A percentile compares a stretch with the other conserved stretches of the same genome.
Evolutionary conservation across 2,329 filamentous ascomycete genomes (phyloP).

Genomic region (Apiospora rasikravindrae): DNA sequence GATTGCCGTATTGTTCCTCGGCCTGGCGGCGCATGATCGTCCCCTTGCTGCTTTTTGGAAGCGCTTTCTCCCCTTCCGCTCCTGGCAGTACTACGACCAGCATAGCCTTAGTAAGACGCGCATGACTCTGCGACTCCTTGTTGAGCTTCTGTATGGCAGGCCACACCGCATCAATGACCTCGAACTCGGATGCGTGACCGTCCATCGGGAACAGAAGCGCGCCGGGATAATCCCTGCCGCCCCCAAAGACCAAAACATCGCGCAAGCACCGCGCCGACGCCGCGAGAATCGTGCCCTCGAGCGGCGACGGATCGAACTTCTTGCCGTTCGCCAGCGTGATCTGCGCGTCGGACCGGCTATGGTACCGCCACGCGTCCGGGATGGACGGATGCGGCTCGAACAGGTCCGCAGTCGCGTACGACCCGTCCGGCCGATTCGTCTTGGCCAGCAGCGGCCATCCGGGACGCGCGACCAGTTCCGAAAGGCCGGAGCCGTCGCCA

Average conservation of each 20-base stretch:
- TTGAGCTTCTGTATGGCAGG: constrained; percentile 54
- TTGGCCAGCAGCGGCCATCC: constrained; percentile 66
- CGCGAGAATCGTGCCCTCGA: constrained; percentile 61
- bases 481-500: constrained; percentile 46
- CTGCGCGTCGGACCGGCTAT: constrained; percentile 65
- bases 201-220: constrained; percentile 56
- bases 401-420: constrained; percentile 67
- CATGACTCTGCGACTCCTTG: constrained; percentile 52
- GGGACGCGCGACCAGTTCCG: constrained; percentile 59
- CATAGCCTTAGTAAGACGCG: constrained; percentile 55
- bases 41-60: constrained; percentile 69
- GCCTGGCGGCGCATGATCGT: constrained; percentile 59
- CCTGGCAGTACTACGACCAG: constrained; percentile 50
- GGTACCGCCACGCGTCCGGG: constrained; percentile 63
- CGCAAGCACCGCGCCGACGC: constrained; percentile 44
- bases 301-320: constrained; percentile 68
- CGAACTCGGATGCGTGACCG: constrained; percentile 34
- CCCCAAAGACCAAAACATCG: constrained; percentile 67
- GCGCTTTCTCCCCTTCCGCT: constrained; percentile 29
- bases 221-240: constrained; percentile 60
- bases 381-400: constrained; percentile 61
- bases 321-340: constrained; percentile 69
- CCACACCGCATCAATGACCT: constrained; percentile 49
- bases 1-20: constrained; percentile 51
- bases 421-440: constrained; percentile 61